Evolutionary conservation across 1,284 basidiomycete species (phyloP), one percentile per base, ranked within the genome.

Genomic region (Xerocomus alliaceus): DNA sequence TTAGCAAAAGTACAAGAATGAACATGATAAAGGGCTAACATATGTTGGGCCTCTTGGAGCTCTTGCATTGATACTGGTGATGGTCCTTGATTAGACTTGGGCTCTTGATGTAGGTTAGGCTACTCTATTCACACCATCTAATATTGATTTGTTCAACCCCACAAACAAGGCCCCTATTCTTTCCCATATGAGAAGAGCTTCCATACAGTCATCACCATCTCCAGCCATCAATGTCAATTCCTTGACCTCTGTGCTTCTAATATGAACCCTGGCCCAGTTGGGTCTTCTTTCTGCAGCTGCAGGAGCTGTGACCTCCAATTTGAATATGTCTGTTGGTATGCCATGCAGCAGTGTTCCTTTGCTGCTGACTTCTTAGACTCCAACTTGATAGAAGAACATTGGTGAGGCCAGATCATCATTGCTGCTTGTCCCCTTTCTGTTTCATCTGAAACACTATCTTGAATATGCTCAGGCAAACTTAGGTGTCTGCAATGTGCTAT

Each of bases 71-170:
- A 44, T 8, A 26, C 10, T 3, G 35, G 24, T 34, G 1, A 67
- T 68, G 56, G 50, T 67, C 4, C 37, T 49, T 4, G 42, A 67
- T 28, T 67, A 58, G 53, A 45, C 46, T 26, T 1, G 1, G 11
- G 35, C 37, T 0, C 31, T 63, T 3, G 22, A 60, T 45, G 42
- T n/a, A 1, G 42, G 55, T 4, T 31, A 51, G 3, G 48, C 55
- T 13, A 63, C 22, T 0, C 10, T 65, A 24, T 1, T 5, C 1
- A 20, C n/a, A 1, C 58, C 39, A 29, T 28, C 49, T 18, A 65
- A 65, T 9, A 61, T 65, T 5, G 10, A 49, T 3, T 65, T 32
- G 6, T 65, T 65, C 47, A 45, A 65, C 13, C 11, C 48, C 22
- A 29, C 28, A 6, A 53, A 65, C 22, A 65, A 65, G 13, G 64